phyloP scores from a whole-genome alignment of 345 rosid genomes.

The Cardamine occulta region DNA sequence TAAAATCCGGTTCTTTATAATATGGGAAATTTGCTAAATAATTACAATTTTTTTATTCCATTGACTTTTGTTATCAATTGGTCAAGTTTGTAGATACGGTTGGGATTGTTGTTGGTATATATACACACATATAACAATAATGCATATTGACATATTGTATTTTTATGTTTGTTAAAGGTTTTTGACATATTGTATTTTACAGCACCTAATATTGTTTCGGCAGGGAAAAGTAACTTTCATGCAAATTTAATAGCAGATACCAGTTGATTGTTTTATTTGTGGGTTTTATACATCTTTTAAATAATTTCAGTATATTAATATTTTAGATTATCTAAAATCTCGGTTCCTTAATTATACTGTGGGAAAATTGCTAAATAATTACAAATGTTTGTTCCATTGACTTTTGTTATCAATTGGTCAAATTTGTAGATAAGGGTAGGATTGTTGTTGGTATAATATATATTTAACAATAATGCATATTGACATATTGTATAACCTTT shows the following conservation, averaged over 20 bases:
- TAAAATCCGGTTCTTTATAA: background rate
- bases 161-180: too few species aligned
- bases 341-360: background rate
- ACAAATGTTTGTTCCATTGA: background rate
- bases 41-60: background rate
- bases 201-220: too few species aligned
- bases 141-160: too few species aligned
- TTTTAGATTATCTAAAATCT: background rate
- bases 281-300: background rate
- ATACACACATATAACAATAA: too few species aligned
- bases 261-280: too few species aligned
- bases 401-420: slow-evolving; percentile 20
- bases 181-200: too few species aligned
- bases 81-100: too few species aligned
- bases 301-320: background rate
- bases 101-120: too few species aligned
- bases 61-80: slow-evolving; percentile 1
- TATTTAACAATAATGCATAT: background rate
- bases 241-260: too few species aligned
- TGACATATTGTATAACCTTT: slow-evolving; percentile 14
- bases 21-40: background rate
- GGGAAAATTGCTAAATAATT: background rate
- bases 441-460: background rate
- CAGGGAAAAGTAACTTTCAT: too few species aligned
- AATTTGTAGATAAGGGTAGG: slow-evolving; percentile 10